phyloP scores from a whole-genome alignment of 2,329 filamentous ascomycete genomes.

The Salinomyces thailandicus region DNA sequence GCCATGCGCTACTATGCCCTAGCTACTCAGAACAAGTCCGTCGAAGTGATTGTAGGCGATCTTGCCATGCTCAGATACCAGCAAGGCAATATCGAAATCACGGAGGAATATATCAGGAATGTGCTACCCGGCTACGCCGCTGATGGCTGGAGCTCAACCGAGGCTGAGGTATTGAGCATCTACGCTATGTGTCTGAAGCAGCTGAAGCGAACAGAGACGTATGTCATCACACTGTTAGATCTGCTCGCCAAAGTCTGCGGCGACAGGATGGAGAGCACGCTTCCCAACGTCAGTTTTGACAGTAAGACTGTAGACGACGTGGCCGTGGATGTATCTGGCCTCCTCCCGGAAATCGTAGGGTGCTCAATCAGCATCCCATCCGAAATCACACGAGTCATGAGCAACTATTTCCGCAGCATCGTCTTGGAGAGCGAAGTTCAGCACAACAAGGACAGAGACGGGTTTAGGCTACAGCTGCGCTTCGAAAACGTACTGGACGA shows the following conservation, averaged over 20 bases:
- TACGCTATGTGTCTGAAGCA: slow-evolving; percentile 74
- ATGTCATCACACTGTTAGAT: slow-evolving; percentile 63
- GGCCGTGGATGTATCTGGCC: slow-evolving; percentile 18
- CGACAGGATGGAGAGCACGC: slow-evolving; percentile 4
- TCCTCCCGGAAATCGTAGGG: slow-evolving; percentile 35
- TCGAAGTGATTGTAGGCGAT: slow-evolving; percentile 69
- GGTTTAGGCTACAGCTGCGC: slow-evolving; percentile 59
- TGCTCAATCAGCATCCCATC: slow-evolving; percentile 43
- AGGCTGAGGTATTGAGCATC: slow-evolving; percentile 75
- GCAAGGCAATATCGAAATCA: slow-evolving; percentile 60
- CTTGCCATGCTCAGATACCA: slow-evolving; percentile 67
- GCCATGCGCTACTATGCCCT: slow-evolving; percentile 73
- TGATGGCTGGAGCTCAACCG: slow-evolving; percentile 66
- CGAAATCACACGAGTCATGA: slow-evolving; percentile 57
- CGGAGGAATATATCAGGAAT: slow-evolving; percentile 66
- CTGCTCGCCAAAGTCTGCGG: slow-evolving; percentile 56
- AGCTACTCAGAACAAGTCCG: slow-evolving; percentile 66
- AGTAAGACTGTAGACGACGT: slow-evolving; percentile 24
- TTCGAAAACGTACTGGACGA: slow-evolving; percentile 65
- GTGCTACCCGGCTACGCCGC: slow-evolving; percentile 71
- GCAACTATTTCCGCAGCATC: slow-evolving; percentile 62
- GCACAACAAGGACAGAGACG: slow-evolving; percentile 62
- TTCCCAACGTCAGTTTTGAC: background rate
- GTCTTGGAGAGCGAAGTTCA: slow-evolving; percentile 56
- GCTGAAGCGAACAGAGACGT: slow-evolving; percentile 66